Percentiles rank a stretch among this genome's conserved stretches.
These are phyloP conservation scores for Taxillus chinensis DNA, from an alignment of 164 flowering plant genomes.

Conservation along the genomic window DNA sequence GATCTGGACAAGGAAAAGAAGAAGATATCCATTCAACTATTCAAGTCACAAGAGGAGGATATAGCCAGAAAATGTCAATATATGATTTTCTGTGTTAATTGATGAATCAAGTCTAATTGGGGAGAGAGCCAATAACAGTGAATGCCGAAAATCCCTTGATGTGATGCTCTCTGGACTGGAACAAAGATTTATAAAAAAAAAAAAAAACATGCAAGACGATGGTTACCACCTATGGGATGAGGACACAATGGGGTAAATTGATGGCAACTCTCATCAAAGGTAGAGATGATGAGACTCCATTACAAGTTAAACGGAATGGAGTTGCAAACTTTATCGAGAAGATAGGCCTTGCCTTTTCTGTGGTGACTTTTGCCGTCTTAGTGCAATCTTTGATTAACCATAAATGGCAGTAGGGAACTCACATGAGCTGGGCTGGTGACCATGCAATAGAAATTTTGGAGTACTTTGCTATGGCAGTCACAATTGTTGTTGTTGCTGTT, in stretches of 20 bases:
- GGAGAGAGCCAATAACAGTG: conserved; percentile 63
- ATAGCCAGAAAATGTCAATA: conserved; percentile 59
- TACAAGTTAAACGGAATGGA: conserved; percentile 78
- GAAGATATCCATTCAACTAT: conserved; percentile 57
- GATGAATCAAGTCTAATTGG: conserved; percentile 79
- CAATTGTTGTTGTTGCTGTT: conserved; percentile 78
- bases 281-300: conserved; percentile 79
- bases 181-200: conserved; percentile 67
- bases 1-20: conserved; percentile 84
- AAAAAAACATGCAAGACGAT: conserved; percentile 82
- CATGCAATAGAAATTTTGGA: conserved; percentile 56
- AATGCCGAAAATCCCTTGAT: conserved; percentile 49
- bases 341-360: conserved; percentile 64
- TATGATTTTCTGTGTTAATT: conserved; percentile 57
- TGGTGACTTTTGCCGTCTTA: conserved; percentile 68
- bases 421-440: conserved; percentile 55
- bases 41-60: conserved; percentile 67
- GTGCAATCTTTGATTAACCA: conserved; percentile 44
- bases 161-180: conserved; percentile 63
- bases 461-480: conserved; percentile 67
- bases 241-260: conserved; percentile 82
- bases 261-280: conserved; percentile 85
- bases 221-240: conserved; percentile 75
- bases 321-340: conserved; percentile 80
- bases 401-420: conserved; percentile 35